Evolutionary conservation across 192 early-diverging fungal species (phyloP).

Genomic region (Funneliformis mosseae): DNA sequence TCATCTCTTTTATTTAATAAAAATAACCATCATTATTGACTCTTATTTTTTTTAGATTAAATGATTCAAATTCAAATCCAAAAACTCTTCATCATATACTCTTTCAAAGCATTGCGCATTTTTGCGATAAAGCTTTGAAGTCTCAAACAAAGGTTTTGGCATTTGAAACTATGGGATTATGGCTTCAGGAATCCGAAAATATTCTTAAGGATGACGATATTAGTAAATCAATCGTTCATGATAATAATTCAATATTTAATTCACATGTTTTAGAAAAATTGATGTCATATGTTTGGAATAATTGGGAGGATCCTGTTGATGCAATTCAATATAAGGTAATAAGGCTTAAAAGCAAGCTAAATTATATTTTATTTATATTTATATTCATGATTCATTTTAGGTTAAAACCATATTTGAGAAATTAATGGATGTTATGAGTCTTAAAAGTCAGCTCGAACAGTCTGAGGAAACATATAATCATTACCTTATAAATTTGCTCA

Average conservation of each 20-base stretch:
- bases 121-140: constrained; percentile 67
- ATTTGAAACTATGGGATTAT: constrained; percentile 75
- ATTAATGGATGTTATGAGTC: constrained; percentile 64
- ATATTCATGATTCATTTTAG: constrained; percentile 6
- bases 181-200: constrained; percentile 62
- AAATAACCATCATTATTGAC: not conserved
- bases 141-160: constrained; percentile 68
- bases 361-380: not conserved
- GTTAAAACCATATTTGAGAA: constrained; percentile 70
- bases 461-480: constrained; percentile 36
- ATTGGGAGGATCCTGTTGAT: constrained; percentile 89
- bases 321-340: constrained; percentile 72
- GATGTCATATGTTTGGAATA: constrained; percentile 73
- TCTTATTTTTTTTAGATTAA: not conserved
- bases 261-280: constrained; percentile 54
- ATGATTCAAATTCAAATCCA: not conserved
- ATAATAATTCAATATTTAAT: constrained; percentile 12
- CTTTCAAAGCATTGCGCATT: constrained; percentile 61
- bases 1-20: not conserved
- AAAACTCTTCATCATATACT: constrained; percentile 57
- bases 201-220: constrained; percentile 36
- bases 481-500: constrained; percentile 64
- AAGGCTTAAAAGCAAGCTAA: not conserved
- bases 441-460: constrained; percentile 35
- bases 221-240: not conserved